phyloP scores from a whole-genome alignment of 2,329 filamentous ascomycete genomes.

The Sphaerostilbella broomeana region DNA sequence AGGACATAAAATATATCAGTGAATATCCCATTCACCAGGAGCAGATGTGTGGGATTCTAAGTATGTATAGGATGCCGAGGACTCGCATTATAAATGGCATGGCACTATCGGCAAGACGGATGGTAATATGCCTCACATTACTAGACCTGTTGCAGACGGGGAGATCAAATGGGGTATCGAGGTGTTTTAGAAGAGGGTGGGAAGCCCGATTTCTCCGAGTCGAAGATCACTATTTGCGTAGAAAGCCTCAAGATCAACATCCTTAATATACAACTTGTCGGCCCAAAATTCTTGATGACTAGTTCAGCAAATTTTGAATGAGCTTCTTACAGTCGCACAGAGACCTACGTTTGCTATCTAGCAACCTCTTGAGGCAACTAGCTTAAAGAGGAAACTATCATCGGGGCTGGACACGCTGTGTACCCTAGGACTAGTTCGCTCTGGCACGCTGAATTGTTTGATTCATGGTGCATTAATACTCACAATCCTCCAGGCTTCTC shows the following conservation, averaged over 20 bases:
- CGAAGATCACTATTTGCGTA: slow-evolving; percentile 47
- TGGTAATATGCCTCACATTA: slow-evolving; percentile 42
- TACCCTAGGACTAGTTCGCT: slow-evolving; percentile 30
- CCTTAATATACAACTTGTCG: slow-evolving; percentile 59
- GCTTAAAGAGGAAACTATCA: slow-evolving; percentile 52
- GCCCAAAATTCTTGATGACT: slow-evolving; percentile 44
- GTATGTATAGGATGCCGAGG: slow-evolving; percentile 75
- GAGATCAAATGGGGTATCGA: slow-evolving; percentile 39
- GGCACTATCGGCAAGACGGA: slow-evolving; percentile 37
- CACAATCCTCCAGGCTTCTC: slow-evolving; percentile 43
- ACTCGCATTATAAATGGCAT: slow-evolving; percentile 36
- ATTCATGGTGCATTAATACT: slow-evolving; percentile 73
- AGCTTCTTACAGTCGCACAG: slow-evolving; percentile 31
- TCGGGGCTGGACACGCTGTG: slow-evolving; percentile 31
- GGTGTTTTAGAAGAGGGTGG: slow-evolving; percentile 37
- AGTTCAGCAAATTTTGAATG: slow-evolving; percentile 48
- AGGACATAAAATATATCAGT: slow-evolving; percentile 50
- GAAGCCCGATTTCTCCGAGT: slow-evolving; percentile 48
- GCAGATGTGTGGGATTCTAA: slow-evolving; percentile 64
- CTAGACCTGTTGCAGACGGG: slow-evolving; percentile 52
- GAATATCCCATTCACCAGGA: slow-evolving; percentile 75
- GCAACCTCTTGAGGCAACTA: slow-evolving; percentile 23
- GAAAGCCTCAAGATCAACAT: slow-evolving; percentile 54
- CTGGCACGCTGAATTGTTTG: slow-evolving; percentile 53
- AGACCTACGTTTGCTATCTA: slow-evolving; percentile 28